A percentile compares a stretch with the other conserved stretches of the same genome.
Conservation (phyloP, 331 rosid species). For the Cydonia oblonga region DNA sequence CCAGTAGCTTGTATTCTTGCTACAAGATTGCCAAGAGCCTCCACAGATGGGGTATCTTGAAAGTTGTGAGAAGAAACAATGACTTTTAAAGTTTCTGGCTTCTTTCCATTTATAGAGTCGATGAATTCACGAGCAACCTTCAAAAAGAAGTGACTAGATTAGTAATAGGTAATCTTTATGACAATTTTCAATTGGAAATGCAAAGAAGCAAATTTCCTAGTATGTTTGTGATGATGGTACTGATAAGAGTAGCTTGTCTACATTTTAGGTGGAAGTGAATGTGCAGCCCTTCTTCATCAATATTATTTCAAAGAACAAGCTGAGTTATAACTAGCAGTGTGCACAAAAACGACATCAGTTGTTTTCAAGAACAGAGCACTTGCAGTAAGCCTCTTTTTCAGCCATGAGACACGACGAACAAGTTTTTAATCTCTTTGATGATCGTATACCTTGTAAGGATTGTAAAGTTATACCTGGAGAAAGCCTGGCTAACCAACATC, state of each 20-base stretch:
- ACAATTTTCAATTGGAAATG: background rate
- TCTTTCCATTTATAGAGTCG: slow-evolving; percentile 53
- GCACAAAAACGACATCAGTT: background rate
- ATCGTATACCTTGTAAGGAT: too few relatives aligned
- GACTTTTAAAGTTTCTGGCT: slow-evolving; percentile 46
- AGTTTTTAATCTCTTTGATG: too few relatives aligned
- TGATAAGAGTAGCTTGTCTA: background rate
- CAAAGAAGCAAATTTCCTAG: background rate
- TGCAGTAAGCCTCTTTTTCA: background rate
- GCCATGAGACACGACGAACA: background rate
- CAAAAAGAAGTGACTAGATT: slow-evolving; percentile 20
- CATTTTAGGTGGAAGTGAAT: background rate
- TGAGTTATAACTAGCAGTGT: background rate
- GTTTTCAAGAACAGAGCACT: background rate
- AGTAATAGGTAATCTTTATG: background rate
- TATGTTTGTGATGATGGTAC: background rate
- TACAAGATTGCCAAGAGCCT: slow-evolving; percentile 82
- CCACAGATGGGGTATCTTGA: slow-evolving; percentile 59
- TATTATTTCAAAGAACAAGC: background rate
- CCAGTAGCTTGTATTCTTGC: slow-evolving; percentile 84
- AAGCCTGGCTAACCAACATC: too few relatives aligned
- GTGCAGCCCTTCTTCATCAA: background rate
- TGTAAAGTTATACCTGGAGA: too few relatives aligned
- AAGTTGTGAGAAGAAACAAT: slow-evolving; percentile 91
- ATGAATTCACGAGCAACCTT: slow-evolving; percentile 76